These are phyloP conservation scores for Annulohypoxylon stygium DNA, from an alignment of 495 filamentous ascomycete species.

Conservation along the genomic window DNA sequence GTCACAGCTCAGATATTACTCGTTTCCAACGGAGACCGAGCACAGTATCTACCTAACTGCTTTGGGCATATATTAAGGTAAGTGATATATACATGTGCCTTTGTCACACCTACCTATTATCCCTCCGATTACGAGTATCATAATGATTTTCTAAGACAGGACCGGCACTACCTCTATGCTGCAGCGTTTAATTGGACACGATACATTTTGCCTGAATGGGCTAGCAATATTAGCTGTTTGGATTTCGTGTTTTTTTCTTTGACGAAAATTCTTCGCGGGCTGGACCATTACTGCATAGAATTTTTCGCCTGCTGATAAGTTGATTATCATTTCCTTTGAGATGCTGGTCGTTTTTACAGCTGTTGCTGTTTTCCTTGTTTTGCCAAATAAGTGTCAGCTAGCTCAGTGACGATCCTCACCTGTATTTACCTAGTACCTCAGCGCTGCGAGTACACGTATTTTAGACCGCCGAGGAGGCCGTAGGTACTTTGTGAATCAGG, in stretches of 20 bases:
- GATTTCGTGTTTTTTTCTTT: background rate
- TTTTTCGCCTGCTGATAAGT: background rate
- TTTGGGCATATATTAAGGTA: conserved; percentile 18
- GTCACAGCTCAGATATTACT: background rate
- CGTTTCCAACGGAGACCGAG: background rate
- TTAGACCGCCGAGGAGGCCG: background rate
- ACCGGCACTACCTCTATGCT: background rate
- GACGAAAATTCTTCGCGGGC: background rate
- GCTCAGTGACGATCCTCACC: background rate
- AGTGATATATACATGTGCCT: background rate
- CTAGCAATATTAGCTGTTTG: background rate
- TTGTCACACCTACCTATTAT: conserved; percentile 17
- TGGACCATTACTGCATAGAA: background rate
- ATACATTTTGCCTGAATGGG: conserved; percentile 15
- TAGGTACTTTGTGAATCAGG: conserved; percentile 7
- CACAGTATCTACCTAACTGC: conserved; percentile 3
- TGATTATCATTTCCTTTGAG: conserved; percentile 10
- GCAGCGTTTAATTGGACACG: background rate
- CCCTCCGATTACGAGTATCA: conserved; percentile 16
- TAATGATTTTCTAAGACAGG: conserved; percentile 26
- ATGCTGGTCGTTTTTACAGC: background rate
- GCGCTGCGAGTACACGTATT: background rate
- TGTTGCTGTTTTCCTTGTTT: background rate
- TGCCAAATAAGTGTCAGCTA: background rate
- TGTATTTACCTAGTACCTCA: conserved; percentile 2